Base-by-base conservation (phyloP, 345 rosid species). In the Raphanus sativus region DNA sequence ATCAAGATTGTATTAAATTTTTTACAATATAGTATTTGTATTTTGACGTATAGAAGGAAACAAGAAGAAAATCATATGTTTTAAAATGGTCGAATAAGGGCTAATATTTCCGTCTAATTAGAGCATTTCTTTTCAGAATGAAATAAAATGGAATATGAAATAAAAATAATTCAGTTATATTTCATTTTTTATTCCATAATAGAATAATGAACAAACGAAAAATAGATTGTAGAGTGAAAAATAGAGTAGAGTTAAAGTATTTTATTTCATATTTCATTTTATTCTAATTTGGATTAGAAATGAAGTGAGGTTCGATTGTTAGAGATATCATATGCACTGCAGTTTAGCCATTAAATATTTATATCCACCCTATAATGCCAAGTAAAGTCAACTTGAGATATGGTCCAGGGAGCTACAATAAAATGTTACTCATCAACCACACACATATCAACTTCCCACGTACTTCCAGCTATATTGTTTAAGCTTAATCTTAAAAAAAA, bases 391-490 rank as follows among this genome's bases (percentile, higher is more conserved):
- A 26, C 54, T 52, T 76, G 32, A 69, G 25, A 34, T 52, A 50
- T 69, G 30, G 54, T 69, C 70, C 69, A 50, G 6, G 55, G 62
- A 45, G 17, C 66, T 42, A 58, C 65, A 66, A 29, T 67, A 67
- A 28, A 28, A 28, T 28, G 59, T 38, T 21, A 40, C 50, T 42
- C 50, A 10, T 42, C n/a, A 10, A 36, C 64, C 62, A 33, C 10
- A 13, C 13, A 25, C 74, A 62, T 30, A 45, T 61, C 36, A 71
- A 61, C 64, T 76, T 33, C 17, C 12, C 69, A 60, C 13, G 2
- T 36, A 36, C 69, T 62, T 69, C 52, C 5, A 34, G 26, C n/a
- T 29, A 68, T 30, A 75, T 13, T 75, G 62, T 45, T 45, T 60
- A 68, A 45, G 38, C 59, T 58, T 40, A 60, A 59, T 60, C 28